Percentiles rank a stretch among this genome's conserved stretches.
phyloP scores from a whole-genome alignment of 176 grass and related monocot genomes.

The Triticum timopheevii region DNA sequence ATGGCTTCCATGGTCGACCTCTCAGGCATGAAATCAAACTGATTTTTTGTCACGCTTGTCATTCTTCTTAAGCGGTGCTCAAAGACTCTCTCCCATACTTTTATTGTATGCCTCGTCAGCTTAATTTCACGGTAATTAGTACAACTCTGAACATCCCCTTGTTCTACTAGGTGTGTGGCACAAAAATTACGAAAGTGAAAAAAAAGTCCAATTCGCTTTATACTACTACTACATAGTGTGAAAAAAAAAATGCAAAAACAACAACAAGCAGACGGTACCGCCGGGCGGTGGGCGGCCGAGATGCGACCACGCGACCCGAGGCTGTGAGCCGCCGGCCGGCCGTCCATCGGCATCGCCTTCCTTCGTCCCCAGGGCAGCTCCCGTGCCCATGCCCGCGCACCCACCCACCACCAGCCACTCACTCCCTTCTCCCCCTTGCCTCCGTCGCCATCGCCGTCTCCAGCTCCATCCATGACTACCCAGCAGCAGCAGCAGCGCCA shows the following conservation, averaged over 20 bases:
- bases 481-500: background rate
- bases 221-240: too few relatives aligned
- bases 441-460: background rate
- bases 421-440: background rate
- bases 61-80: too few relatives aligned
- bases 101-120: too few relatives aligned
- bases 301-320: background rate
- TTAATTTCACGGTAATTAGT: too few relatives aligned
- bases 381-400: background rate
- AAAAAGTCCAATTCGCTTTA: too few relatives aligned
- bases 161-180: too few relatives aligned
- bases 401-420: background rate
- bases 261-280: background rate
- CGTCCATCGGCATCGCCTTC: background rate
- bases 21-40: too few relatives aligned
- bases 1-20: too few relatives aligned
- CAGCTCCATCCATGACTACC: background rate
- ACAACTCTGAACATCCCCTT: too few relatives aligned
- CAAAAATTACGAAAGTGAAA: too few relatives aligned
- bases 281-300: background rate
- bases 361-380: constrained; percentile 1
- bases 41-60: too few relatives aligned
- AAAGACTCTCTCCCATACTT: too few relatives aligned
- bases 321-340: background rate
- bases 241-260: background rate